Evolutionary conservation across 371 early-diverging fungal species (phyloP).

Genomic region (Mucor mucedo): DNA sequence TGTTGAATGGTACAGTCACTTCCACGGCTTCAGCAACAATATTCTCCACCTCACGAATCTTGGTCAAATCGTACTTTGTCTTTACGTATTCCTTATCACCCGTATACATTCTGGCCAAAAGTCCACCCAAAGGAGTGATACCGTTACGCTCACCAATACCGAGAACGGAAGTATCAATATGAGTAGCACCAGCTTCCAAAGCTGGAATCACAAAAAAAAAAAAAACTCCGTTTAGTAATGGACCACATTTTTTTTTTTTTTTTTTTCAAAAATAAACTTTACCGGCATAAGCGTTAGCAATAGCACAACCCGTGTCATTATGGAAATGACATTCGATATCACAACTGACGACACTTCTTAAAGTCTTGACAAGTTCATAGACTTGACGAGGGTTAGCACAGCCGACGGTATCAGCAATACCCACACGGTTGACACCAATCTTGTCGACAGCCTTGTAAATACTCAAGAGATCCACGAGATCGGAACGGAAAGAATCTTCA

Average conservation of each 20-base stretch:
- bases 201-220: conserved; percentile 42
- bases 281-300: conserved; percentile 95
- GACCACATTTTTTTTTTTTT: not conserved
- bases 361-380: conserved; percentile 93
- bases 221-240: conserved; percentile 3
- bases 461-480: conserved; percentile 92
- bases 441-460: conserved; percentile 95
- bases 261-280: conserved; percentile 5
- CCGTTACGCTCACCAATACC: conserved; percentile 99
- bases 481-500: conserved; percentile 96
- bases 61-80: conserved; percentile 89
- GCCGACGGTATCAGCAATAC: conserved; percentile 98
- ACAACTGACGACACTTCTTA: conserved; percentile 92
- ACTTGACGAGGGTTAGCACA: conserved; percentile 98
- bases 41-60: conserved; percentile 93
- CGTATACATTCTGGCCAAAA: conserved; percentile 93
- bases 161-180: conserved; percentile 96
- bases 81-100: conserved; percentile 89
- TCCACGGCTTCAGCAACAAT: conserved; percentile 94
- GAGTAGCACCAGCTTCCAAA: conserved; percentile 96
- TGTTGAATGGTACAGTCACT: conserved; percentile 96
- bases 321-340: conserved; percentile 99
- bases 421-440: conserved; percentile 95
- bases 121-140: conserved; percentile 94
- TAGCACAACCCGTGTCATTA: conserved; percentile 98